Evolutionary conservation across 441 rosid species (phyloP), one percentile per base, ranked within the genome.

Genomic region (Syzygium malaccense): DNA sequence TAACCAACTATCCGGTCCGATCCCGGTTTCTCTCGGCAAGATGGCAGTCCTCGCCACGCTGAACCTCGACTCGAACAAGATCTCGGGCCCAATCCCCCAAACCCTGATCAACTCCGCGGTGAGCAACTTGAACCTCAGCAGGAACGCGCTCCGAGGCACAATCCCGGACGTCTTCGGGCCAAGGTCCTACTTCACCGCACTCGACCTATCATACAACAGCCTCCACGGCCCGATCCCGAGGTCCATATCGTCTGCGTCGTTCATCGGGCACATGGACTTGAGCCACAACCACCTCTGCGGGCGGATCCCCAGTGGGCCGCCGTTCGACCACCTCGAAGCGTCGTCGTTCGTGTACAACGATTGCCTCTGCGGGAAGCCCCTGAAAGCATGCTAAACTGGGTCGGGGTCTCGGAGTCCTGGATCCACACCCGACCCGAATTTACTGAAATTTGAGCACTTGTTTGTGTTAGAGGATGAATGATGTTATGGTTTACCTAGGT

Each of bases 41-140:
- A 98, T 98, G 98, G 92, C 97, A 14, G 99, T 96, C 19, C 90
- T 98, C 8, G 94, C 98, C 5, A 96, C 98, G 1, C 90, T 98
- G 5, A 96, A 95, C 91, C 95, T 98, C 62, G 99, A 98, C 87
- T 93, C 92, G 1, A 98, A 98, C 92, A 91, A 80, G 88, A 23
- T 98, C 8, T 89, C 96, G 13, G 97, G 98, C 1, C 57, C 17
- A 15, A 91, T 98, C 9, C 99, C 98, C 6, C 86, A 90, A 6
- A 93, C 93, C 4, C 88, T 98, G 85, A 92, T 98, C 85, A 92
- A 90, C 32, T 98, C 98, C 19, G 92, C 92, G 7, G 91, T 98
- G 26, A 90, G 95, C 55, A 93, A 92, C 71, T 88, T 98, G 87
- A 87, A 87, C 37, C 26, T 85, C 64, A 85, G 66, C 87, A 55